Base-by-base conservation (phyloP, 352 stramenopile species). In the Globisporangium orthogonon region DNA sequence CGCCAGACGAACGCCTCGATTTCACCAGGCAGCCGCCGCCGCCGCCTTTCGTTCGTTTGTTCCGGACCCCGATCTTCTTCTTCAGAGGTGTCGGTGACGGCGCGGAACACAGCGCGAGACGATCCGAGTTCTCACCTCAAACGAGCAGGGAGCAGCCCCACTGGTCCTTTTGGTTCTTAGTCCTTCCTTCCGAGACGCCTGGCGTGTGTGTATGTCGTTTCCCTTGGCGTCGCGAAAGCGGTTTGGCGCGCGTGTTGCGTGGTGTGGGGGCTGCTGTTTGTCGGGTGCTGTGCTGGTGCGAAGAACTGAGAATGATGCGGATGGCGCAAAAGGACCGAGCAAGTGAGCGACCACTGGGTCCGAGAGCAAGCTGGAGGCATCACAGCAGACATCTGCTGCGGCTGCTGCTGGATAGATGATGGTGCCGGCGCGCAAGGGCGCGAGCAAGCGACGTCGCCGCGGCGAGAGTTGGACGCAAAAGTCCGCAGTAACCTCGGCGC, bases 1-100 rank as follows among this genome's bases (percentile, higher is more conserved):
- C 58, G 58, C 58, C 58, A 54, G 56, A 56, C 56, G 30, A 61
- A 61, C 39, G 15, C 23, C 23, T 33, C 11, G 47, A 39, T 55
- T 48, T 61, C 56, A 55, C 48, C 17, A 45, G 29, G 6, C n/a
- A 51, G 28, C 18, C 15, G 30, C 45, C 35, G 35, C 35, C 35
- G 10, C 39, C 11, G 39, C 13, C 2, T 4, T 48, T 48, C 43
- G 43, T 48, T 48, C 43, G 43, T 48, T 48, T 30, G 17, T 29
- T 48, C 37, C 37, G 10, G 37, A 17, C 11, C 37, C 37, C 11
- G 17, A 17, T 9, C 31, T 37, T 37, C 37, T 40, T 40, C 35
- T 41, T 41, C 37, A 41, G 37, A 41, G 37, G 11, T 13, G 37
- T 41, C 37, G 37, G 37, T 41, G 37, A 41, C 37, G 37, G 5